A percentile compares a stretch with the other conserved stretches of the same genome.
Conservation (phyloP, 345 rosid genomes). For the Physaria fendleri region DNA sequence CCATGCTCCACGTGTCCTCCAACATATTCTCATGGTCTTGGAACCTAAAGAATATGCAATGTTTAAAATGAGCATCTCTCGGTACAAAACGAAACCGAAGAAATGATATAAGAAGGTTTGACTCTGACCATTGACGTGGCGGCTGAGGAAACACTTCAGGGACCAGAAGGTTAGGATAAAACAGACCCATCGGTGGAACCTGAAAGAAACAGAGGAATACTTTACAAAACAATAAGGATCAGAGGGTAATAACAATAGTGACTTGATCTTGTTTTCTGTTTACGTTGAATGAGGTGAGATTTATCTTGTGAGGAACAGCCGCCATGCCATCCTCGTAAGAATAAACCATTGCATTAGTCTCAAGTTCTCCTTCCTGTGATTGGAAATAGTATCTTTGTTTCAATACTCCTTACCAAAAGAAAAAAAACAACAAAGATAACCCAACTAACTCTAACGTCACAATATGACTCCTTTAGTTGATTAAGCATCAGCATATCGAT, state of each 20-base stretch:
- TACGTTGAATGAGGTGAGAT: conserved; percentile 82
- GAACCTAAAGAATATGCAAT: conserved; percentile 46
- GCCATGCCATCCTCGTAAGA: conserved; percentile 70
- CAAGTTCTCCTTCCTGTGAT: conserved; percentile 70
- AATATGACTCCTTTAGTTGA: conserved; percentile 67
- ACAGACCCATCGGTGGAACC: conserved; percentile 97
- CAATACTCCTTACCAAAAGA: conserved; percentile 9
- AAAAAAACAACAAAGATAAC: not conserved
- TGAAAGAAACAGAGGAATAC: conserved; percentile 20
- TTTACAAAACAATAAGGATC: not conserved
- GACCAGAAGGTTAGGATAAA: conserved; percentile 77
- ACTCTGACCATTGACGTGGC: conserved; percentile 85
- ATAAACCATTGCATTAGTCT: conserved; percentile 57
- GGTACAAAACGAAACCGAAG: conserved; percentile 4
- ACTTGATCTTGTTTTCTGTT: not conserved
- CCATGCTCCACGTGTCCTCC: conserved; percentile 83
- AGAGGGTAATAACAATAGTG: not conserved
- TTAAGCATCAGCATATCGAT: conserved; percentile 81
- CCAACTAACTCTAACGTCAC: conserved; percentile 62
- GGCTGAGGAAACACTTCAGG: conserved; percentile 86
- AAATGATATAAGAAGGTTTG: conserved; percentile 7
- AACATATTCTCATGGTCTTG: conserved; percentile 84
- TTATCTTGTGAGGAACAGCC: conserved; percentile 72
- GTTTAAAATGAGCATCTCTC: not conserved
- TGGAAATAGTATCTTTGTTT: not conserved